Base-by-base conservation (phyloP, 306 rosid genomes). In the Lablab purpureus region DNA sequence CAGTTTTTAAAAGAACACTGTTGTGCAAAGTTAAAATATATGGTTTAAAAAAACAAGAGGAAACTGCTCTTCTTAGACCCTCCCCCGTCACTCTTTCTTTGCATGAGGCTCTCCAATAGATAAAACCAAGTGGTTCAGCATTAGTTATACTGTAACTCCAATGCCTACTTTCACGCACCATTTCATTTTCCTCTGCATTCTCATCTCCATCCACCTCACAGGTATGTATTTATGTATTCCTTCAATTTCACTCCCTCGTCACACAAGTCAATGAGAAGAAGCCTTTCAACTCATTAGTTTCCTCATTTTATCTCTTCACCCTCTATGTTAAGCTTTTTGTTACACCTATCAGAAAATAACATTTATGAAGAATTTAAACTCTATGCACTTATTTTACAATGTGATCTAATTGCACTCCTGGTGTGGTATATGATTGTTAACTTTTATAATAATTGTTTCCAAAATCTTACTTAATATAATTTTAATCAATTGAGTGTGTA, bases 101-200 rank as follows among this genome's bases (percentile, higher is more conserved):
- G 17, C 9, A 22, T 14, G 28, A 47, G 1, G 46, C 63, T 7
- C 56, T 69, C 40, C 4, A 28, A 60, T 59, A 70, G 2, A 71
- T 55, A 67, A 10, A 62, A 68, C 59, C 30, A 65, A 50, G 21
- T 22, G 10, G 25, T 66, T 65, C 19, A 51, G 49, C 27, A 28
- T 18, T 8, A 15, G 7, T 68, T 52, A 62, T 22, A n/a, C n/a
- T n/a, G n/a, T 62, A 63, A 11, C 34, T 45, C 40, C 71, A 68
- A 88, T 90, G 91, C 28, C 87, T 36, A 72, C 80, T 56, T 64
- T 71, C 28, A 80, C 64, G 12, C 71, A 69, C 23, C 18, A 50
- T 75, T 34, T 77, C 79, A 32, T 65, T 75, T 47, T 87, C 80
- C 34, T 70, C 62, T 71, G 14, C 78, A 72, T 75, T 28, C 67